Conservation (phyloP, 805 yeast genomes). For the Tetrapisispora pingtungensis region DNA sequence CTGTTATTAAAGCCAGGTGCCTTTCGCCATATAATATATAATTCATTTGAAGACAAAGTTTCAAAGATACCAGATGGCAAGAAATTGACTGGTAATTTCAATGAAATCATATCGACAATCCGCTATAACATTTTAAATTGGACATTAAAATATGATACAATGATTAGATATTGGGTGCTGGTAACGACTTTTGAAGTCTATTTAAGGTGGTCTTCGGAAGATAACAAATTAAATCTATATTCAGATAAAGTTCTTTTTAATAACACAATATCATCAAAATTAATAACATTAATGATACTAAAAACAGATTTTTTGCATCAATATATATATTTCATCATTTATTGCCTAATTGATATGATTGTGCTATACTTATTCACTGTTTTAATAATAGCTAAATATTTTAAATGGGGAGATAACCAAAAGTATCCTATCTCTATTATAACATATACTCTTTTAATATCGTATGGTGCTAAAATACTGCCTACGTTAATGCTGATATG, state of each 20-base stretch:
- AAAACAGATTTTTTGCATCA: conserved; percentile 35
- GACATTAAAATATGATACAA: conserved; percentile 13
- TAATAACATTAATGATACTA: conserved; percentile 28
- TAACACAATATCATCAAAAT: not conserved
- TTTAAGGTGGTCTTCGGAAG: conserved; percentile 85
- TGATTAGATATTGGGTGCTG: conserved; percentile 47
- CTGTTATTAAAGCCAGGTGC: conserved; percentile 80
- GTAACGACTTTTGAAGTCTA: conserved; percentile 79
- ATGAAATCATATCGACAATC: conserved; percentile 3
- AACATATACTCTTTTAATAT: conserved; percentile 59
- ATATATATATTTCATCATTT: conserved; percentile 45
- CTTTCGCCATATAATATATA: conserved; percentile 76
- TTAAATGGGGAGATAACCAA: conserved; percentile 25
- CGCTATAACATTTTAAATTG: conserved; percentile 10
- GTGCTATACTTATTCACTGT: conserved; percentile 34
- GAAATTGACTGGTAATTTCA: conserved; percentile 1
- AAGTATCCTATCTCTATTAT: conserved; percentile 27
- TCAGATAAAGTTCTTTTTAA: not conserved
- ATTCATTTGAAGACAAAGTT: conserved; percentile 34
- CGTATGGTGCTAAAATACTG: conserved; percentile 71
- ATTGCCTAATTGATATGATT: conserved; percentile 39
- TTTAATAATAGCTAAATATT: conserved; percentile 14
- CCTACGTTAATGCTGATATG: conserved; percentile 92
- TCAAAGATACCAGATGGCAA: conserved; percentile 11
- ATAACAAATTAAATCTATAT: conserved; percentile 20